Conservation (phyloP, 1,284 basidiomycete genomes). For the Thelephora terrestris region DNA sequence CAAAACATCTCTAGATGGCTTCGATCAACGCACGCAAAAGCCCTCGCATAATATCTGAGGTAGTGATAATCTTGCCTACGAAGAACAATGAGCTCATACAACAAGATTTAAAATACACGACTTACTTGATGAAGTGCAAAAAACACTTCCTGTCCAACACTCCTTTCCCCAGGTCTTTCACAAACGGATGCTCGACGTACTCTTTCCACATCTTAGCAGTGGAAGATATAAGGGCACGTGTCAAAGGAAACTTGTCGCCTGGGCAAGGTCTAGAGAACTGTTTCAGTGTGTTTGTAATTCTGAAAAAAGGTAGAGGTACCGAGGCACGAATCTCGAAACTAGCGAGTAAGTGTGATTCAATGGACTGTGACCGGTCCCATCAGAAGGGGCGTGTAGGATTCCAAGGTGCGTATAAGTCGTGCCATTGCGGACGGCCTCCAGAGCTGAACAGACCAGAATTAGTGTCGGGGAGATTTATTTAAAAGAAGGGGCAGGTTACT, state of each 20-base stretch:
- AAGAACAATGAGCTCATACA: background rate
- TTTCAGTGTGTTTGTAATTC: background rate
- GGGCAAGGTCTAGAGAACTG: slow-evolving; percentile 41
- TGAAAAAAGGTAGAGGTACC: slow-evolving; percentile 32
- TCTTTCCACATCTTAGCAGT: slow-evolving; percentile 54
- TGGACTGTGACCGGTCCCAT: slow-evolving; percentile 79
- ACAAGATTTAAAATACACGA: background rate
- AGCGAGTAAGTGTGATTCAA: slow-evolving; percentile 78
- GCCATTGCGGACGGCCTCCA: slow-evolving; percentile 49
- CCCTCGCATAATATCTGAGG: slow-evolving; percentile 70
- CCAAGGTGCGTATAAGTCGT: slow-evolving; percentile 70
- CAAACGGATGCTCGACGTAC: slow-evolving; percentile 81
- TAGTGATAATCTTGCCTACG: slow-evolving; percentile 69
- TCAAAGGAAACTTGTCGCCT: slow-evolving; percentile 60
- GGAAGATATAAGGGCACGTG: slow-evolving; percentile 51
- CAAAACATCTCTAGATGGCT: background rate
- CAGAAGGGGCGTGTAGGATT: slow-evolving; percentile 59
- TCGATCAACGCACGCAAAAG: slow-evolving; percentile 49
- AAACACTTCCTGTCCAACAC: slow-evolving; percentile 60
- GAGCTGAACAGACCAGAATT: slow-evolving; percentile 27
- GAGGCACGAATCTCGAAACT: slow-evolving; percentile 39
- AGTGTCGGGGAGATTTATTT: background rate
- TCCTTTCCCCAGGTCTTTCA: slow-evolving; percentile 63
- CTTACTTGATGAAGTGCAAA: slow-evolving; percentile 78
- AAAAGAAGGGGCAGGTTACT: slow-evolving; percentile 28